Base-by-base conservation (phyloP, 2,329 filamentous ascomycete genomes). In the Rutstroemia sp. region DNA sequence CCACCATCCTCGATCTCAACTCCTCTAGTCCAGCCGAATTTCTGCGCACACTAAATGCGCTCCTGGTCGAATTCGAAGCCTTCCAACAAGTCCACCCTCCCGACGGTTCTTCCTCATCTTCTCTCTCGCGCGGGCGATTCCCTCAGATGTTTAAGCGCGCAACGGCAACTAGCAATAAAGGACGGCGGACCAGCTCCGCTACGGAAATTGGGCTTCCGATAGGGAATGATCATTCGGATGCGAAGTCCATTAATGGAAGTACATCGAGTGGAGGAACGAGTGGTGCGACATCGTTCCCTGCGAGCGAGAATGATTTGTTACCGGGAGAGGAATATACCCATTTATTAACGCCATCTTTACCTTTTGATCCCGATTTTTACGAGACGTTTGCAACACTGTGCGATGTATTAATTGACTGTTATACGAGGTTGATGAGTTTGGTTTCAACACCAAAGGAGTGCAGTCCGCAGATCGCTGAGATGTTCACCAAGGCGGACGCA, bases 361-460 rank as follows among this genome's bases (percentile, higher is more conserved):
- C 94, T 0, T 99, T 99, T 68, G 92, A 97, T 62, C 94, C 94
- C 0, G 94, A 99, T 72, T 99, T 96, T 67, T 94, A 92, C 71
- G 91, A 95, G 74, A 96, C 92, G 0, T 97, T 97, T 73, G 87
- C 91, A 14, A 96, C 94, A 12, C 78, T 99, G 6, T 97, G 94
- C 74, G 94, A 99, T 69, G 89, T 95, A 3, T 75, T 99, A 59
- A 95, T 96, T 65, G 94, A 97, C 70, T 89, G 86, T 67, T 99
- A 99, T 73, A 84, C 84, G 38, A 83, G 85, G 54, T 82, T 99
- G 27, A 76, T 95, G 65, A 78, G 77, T 45, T 76, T 99, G 58
- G 76, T 97, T 21, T 79, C 84, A n/a, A 83, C 83, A 2, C 87
- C 92, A 1, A 81, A 86, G 25, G 80, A 88, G 50, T 94, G 89